Evolutionary conservation across 2,329 filamentous ascomycete species (phyloP), one percentile per base, ranked within the genome.

Genomic region (Rutstroemia sp.): DNA sequence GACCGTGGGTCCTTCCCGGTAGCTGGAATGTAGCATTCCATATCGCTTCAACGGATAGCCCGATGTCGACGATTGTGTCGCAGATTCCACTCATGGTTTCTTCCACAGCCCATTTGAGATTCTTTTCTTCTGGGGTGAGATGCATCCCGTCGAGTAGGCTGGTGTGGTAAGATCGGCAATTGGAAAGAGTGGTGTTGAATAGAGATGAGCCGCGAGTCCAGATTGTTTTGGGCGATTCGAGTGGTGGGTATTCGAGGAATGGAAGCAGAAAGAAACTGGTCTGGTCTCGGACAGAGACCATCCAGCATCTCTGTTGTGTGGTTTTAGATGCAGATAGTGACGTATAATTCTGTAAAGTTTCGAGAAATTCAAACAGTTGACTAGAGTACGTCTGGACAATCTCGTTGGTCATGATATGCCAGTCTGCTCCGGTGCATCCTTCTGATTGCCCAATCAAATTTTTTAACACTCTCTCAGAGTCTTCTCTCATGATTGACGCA

Each of bases 251-350:
- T 58, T 76, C 70, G 27, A 78, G 65, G 58, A 72, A 77, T 3
- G 72, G 71, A 8, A 78, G 69, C 50, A 76, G 64, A 51, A 76
- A 72, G 58, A 70, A 67, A 59, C 78, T 76, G 25, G 70, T 74
- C 44, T 72, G 65, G 1, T 69, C 66, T 21, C 75, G 68, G 54
- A 73, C 54, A 27, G 60, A 59, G 19, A 60, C 56, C 52, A 72
- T 58, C 71, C 71, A 74, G 1, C 60, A 57, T 21, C 55, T 57
- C 5, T 70, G 42, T 6, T 57, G 57, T 23, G 68, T 70, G 4
- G 38, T 9, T 19, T 73, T 70, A 6, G 53, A 60, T 2, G 34
- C 8, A 0, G 59, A 61, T 4, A 68, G 58, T 1, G 62, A 54
- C 1, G 60, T 56, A 6, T 58, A 61, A 8, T 45, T 49, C 27